phyloP scores from a whole-genome alignment of 2,329 filamentous ascomycete species.

The Pseudocercospora cruenta region DNA sequence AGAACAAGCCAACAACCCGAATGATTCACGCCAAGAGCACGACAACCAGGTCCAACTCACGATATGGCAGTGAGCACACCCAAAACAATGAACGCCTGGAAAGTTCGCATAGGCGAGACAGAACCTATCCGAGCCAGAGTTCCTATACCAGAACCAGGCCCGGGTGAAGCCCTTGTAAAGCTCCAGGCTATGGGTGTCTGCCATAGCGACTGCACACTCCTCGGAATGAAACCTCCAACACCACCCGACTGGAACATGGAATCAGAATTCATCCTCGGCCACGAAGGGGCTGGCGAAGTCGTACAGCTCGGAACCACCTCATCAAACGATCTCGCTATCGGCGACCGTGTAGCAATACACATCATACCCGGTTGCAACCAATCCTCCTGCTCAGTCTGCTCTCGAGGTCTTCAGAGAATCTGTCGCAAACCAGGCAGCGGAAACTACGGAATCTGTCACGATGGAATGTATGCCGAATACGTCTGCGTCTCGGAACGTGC shows the following conservation, averaged over 20 bases:
- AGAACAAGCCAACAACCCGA: not conserved
- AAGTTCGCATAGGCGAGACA: not conserved
- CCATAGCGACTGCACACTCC: conserved; percentile 40
- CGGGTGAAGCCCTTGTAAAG: conserved; percentile 38
- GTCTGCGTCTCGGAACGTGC: conserved; percentile 36
- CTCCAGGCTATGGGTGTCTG: conserved; percentile 43
- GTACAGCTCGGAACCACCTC: conserved; percentile 24
- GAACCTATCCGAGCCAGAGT: conserved; percentile 37
- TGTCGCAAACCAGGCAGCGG: conserved; percentile 40
- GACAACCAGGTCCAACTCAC: not conserved
- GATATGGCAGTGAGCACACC: not conserved
- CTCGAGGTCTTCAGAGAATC: conserved; percentile 44
- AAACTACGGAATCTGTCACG: conserved; percentile 51
- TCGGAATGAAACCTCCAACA: conserved; percentile 28
- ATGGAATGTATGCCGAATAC: conserved; percentile 50
- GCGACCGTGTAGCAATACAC: conserved; percentile 41
- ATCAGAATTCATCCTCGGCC: conserved; percentile 27
- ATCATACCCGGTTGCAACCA: conserved; percentile 42
- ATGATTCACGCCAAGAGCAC: not conserved
- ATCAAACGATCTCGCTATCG: conserved; percentile 19
- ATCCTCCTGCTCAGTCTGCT: conserved; percentile 45
- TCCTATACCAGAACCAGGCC: conserved; percentile 31
- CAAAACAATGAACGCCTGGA: not conserved
- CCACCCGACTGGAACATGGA: conserved; percentile 13
- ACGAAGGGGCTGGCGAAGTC: conserved; percentile 31